Evolutionary conservation across 805 yeast genomes (phyloP).

Genomic region (Groenewaldozyma tartarivorans): DNA sequence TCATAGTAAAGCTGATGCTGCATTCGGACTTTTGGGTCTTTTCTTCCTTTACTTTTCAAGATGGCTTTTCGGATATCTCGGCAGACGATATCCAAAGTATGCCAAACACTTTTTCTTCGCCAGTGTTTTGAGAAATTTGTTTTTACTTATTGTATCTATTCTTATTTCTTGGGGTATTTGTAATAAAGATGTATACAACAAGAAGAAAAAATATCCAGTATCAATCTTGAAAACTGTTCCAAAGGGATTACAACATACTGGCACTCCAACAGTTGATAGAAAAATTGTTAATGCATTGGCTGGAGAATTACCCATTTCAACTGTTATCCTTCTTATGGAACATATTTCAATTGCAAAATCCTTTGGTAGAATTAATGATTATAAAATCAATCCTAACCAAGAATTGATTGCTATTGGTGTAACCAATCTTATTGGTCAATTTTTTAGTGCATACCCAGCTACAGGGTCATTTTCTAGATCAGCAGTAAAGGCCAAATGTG

Average conservation of each 20-base stretch:
- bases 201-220: conserved; percentile 37
- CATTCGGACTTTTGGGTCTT: conserved; percentile 73
- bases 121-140: conserved; percentile 71
- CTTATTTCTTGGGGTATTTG: conserved; percentile 73
- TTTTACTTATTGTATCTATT: conserved; percentile 74
- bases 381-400: conserved; percentile 86
- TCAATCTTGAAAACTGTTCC: conserved; percentile 71
- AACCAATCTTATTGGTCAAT: conserved; percentile 81
- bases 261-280: conserved; percentile 55
- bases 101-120: conserved; percentile 55
- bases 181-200: conserved; percentile 38
- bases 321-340: conserved; percentile 73
- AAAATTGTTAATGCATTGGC: conserved; percentile 55
- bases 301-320: conserved; percentile 75
- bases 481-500: conserved; percentile 89
- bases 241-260: conserved; percentile 68
- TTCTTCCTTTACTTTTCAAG: conserved; percentile 67
- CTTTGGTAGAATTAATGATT: conserved; percentile 85
- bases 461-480: conserved; percentile 95
- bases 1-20: conserved; percentile 68
- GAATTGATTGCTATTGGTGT: conserved; percentile 91
- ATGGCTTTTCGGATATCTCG: conserved; percentile 48
- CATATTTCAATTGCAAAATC: conserved; percentile 92
- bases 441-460: conserved; percentile 89
- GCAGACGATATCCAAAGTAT: conserved; percentile 53